Evolutionary conservation across 2,329 filamentous ascomycete genomes (phyloP).

Genomic region (Colletotrichum cuscutae): DNA sequence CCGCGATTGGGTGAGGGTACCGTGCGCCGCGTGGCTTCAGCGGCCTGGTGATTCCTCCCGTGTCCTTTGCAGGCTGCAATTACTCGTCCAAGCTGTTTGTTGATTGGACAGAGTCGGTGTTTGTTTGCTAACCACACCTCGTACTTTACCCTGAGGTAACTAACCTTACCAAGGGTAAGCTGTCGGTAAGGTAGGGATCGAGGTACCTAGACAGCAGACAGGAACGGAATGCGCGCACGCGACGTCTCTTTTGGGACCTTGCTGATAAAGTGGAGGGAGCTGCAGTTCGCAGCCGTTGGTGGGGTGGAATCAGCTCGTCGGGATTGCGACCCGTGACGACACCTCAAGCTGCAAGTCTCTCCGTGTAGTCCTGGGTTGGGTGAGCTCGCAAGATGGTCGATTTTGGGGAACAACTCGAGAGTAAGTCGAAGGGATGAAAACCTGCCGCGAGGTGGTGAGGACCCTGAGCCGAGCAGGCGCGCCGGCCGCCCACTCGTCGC

Average conservation of each 20-base stretch:
- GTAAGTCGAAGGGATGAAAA: not conserved
- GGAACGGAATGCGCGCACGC: constrained; percentile 21
- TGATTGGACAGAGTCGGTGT: not conserved
- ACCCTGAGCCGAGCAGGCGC: not conserved
- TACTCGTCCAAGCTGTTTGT: not conserved
- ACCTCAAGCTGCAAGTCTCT: not conserved
- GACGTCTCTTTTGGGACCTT: constrained; percentile 2
- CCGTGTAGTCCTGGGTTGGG: not conserved
- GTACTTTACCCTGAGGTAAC: not conserved
- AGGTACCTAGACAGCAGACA: not conserved
- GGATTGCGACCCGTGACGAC: constrained; percentile 3
- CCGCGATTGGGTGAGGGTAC: constrained; percentile 2
- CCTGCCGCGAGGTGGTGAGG: not conserved
- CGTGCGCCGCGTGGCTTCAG: constrained; percentile 26
- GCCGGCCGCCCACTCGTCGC: not conserved
- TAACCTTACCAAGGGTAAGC: no score
- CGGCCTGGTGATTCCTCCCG: not conserved
- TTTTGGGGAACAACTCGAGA: not conserved
- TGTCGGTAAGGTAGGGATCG: no score
- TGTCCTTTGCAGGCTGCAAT: not conserved
- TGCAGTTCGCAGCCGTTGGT: not conserved
- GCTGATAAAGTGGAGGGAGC: not conserved
- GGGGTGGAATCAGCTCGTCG: not conserved
- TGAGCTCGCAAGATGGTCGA: not conserved
- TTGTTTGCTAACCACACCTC: not conserved